Percentiles rank a stretch among this genome's conserved stretches.
These are phyloP conservation scores for Termitomyces heimii DNA, from an alignment of 768 basidiomycete species.

Conservation along the genomic window DNA sequence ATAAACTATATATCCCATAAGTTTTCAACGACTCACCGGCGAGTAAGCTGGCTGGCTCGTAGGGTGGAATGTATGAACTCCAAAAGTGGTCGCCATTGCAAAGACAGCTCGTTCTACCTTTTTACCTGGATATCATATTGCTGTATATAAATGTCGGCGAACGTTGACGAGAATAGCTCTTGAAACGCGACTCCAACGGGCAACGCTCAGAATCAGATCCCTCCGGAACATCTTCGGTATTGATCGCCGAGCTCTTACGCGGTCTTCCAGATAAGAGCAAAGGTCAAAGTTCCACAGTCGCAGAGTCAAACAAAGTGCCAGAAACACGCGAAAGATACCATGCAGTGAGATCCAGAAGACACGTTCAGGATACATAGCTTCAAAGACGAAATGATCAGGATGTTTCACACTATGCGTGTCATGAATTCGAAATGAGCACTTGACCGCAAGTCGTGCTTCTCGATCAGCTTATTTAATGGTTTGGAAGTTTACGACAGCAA, in stretches of 20 bases:
- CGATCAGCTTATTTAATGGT: not conserved
- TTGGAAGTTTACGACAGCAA: not conserved
- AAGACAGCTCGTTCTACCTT: not conserved
- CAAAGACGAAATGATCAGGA: no score
- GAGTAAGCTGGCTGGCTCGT: not conserved
- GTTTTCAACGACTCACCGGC: not conserved
- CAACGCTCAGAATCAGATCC: not conserved
- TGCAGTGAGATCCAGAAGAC: no score
- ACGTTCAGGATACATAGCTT: no score
- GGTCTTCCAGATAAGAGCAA: not conserved
- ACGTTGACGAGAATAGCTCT: not conserved
- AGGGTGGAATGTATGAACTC: not conserved
- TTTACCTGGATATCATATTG: not conserved
- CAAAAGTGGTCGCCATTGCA: not conserved
- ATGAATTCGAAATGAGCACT: no score
- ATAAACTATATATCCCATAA: not conserved
- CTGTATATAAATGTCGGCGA: not conserved
- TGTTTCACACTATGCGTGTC: no score
- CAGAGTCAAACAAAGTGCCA: not conserved
- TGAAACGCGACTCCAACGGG: not conserved
- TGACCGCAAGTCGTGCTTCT: not conserved
- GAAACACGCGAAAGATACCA: not conserved
- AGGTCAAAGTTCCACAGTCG: not conserved
- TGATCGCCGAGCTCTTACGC: not conserved
- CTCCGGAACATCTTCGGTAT: not conserved